Conservation (phyloP, 768 basidiomycete genomes). For the Neoboletus subvelutipes region DNA sequence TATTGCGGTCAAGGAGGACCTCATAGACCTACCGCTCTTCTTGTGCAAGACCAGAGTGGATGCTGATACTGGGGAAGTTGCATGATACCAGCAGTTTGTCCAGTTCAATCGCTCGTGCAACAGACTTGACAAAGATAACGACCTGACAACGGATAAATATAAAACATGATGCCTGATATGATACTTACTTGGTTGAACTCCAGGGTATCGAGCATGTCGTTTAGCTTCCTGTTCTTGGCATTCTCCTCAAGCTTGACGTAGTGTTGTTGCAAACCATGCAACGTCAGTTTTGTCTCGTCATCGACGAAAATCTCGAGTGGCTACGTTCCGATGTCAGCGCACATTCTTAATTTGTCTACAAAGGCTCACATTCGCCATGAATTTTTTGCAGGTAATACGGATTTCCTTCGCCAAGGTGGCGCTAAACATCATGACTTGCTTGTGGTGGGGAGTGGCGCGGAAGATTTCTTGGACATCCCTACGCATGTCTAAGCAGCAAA, state of each 20-base stretch:
- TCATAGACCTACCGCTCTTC: slow-evolving; percentile 80
- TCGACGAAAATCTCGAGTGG: slow-evolving; percentile 99
- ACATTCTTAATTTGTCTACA: background rate
- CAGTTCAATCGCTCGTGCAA: slow-evolving; percentile 92
- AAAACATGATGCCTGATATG: background rate
- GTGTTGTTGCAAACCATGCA: slow-evolving; percentile 98
- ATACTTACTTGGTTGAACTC: slow-evolving; percentile 92
- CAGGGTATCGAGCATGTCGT: slow-evolving; percentile 90
- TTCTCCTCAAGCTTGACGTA: slow-evolving; percentile 96
- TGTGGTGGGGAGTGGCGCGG: slow-evolving; percentile 97
- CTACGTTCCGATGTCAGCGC: slow-evolving; percentile 40
- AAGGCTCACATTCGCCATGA: slow-evolving; percentile 91
- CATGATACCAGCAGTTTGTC: slow-evolving; percentile 95
- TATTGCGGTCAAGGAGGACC: background rate
- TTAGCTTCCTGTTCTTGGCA: slow-evolving; percentile 95
- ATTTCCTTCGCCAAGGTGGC: slow-evolving; percentile 98
- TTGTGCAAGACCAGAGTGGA: slow-evolving; percentile 92
- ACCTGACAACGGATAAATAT: slow-evolving; percentile 54
- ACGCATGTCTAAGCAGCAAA: slow-evolving; percentile 87
- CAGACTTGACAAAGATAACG: slow-evolving; percentile 99
- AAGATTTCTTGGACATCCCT: slow-evolving; percentile 99
- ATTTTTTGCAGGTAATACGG: slow-evolving; percentile 97
- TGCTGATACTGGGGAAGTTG: slow-evolving; percentile 97
- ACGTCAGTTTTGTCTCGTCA: slow-evolving; percentile 96
- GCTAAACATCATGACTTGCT: slow-evolving; percentile 99